Percentiles rank a stretch among this genome's conserved stretches.
These are phyloP conservation scores for Vitis amurensis DNA, from an alignment of 164 flowering plant genomes.

Conservation along the genomic window DNA sequence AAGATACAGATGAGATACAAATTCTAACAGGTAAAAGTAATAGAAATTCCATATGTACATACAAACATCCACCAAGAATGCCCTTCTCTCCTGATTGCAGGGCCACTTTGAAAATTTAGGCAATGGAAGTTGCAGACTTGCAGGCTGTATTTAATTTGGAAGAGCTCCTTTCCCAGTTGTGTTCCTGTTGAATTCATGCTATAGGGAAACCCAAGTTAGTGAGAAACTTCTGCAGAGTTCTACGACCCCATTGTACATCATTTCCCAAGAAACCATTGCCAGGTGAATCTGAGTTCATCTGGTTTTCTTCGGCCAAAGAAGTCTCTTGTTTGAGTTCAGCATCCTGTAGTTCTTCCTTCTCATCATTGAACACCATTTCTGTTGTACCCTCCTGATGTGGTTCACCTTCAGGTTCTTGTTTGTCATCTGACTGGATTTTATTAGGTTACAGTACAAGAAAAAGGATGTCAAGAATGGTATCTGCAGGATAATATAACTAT, in stretches of 20 bases:
- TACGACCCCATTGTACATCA: constrained; percentile 49
- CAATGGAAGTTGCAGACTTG: background rate
- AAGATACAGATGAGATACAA: too few relatives aligned
- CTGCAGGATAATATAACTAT: background rate
- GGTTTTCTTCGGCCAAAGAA: constrained; percentile 8
- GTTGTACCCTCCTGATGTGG: constrained; percentile 15
- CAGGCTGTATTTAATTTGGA: background rate
- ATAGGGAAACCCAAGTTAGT: constrained; percentile 26
- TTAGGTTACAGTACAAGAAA: constrained; percentile 11
- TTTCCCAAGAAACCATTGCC: constrained; percentile 19
- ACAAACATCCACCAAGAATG: background rate
- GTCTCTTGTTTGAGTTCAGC: constrained; percentile 4
- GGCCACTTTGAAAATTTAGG: background rate
- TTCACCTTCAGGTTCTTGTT: constrained; percentile 21
- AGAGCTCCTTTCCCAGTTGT: background rate
- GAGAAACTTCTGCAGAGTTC: constrained; percentile 36
- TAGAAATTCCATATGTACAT: too few relatives aligned
- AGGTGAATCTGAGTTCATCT: constrained; percentile 5
- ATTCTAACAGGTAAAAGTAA: too few relatives aligned
- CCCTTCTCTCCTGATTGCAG: background rate
- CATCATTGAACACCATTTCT: constrained; percentile 1
- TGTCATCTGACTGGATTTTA: constrained; percentile 22
- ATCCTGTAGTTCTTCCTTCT: constrained; percentile 11
- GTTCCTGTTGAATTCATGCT: constrained; percentile 4
- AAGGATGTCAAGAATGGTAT: constrained; percentile 1